Evolutionary conservation across 179 eudicot species (phyloP).

Genomic region (Heliamphora pulchella): DNA sequence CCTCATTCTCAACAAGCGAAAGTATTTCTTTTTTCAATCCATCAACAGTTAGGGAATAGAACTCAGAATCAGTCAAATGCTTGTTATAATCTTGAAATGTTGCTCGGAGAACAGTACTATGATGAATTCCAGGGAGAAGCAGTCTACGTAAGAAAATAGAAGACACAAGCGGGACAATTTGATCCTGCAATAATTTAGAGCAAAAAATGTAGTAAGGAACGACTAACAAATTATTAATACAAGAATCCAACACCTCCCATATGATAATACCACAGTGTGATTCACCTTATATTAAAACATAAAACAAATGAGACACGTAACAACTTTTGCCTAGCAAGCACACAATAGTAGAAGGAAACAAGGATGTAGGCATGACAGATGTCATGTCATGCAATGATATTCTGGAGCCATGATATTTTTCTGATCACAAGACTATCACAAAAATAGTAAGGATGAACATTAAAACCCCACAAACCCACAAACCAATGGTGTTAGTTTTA

Average conservation of each 20-base stretch:
- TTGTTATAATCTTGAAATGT: slow-evolving; percentile 67
- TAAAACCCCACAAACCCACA: not conserved
- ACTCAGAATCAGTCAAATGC: slow-evolving; percentile 75
- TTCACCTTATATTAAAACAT: not conserved
- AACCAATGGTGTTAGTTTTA: not conserved
- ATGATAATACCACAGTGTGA: not conserved
- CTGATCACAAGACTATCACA: not conserved
- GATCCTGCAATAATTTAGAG: slow-evolving; percentile 50
- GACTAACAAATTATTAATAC: not conserved
- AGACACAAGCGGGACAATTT: slow-evolving; percentile 60
- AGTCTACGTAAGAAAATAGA: slow-evolving; percentile 75
- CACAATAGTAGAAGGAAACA: slow-evolving; percentile 2
- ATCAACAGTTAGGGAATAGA: slow-evolving; percentile 57
- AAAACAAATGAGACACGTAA: not conserved
- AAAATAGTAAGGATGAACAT: not conserved
- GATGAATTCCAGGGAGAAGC: slow-evolving; percentile 74
- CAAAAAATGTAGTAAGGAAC: not conserved
- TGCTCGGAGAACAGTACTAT: slow-evolving; percentile 48
- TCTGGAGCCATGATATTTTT: not conserved
- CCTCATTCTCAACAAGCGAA: slow-evolving; percentile 78
- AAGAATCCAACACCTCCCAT: not conserved
- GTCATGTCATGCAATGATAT: not conserved
- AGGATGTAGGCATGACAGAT: not conserved
- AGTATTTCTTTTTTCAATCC: slow-evolving; percentile 68
- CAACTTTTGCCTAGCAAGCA: not conserved